These are phyloP conservation scores for Agaricales sp. DNA, from an alignment of 1,284 basidiomycete species.

Conservation along the genomic window DNA sequence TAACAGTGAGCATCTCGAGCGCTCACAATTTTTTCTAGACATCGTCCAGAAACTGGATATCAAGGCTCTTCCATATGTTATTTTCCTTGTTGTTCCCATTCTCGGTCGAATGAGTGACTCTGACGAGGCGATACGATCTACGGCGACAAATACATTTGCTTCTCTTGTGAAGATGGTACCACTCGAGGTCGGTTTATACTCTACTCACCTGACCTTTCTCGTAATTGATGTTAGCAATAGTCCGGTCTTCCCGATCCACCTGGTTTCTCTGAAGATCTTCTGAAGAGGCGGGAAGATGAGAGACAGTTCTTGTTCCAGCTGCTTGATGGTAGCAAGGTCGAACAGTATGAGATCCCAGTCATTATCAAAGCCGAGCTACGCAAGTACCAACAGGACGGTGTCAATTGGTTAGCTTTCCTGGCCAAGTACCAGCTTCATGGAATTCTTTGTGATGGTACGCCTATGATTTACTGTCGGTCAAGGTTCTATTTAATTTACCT, in stretches of 20 bases:
- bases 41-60: slow-evolving; percentile 89
- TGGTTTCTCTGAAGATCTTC: slow-evolving; percentile 84
- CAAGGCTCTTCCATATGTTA: slow-evolving; percentile 93
- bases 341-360: slow-evolving; percentile 84
- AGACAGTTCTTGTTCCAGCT: slow-evolving; percentile 91
- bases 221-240: slow-evolving; percentile 25
- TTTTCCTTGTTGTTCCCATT: slow-evolving; percentile 94
- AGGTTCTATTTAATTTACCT: slow-evolving; percentile 1
- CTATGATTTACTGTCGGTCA: not conserved
- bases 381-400: slow-evolving; percentile 97
- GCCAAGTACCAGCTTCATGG: slow-evolving; percentile 97
- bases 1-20: slow-evolving; percentile 2
- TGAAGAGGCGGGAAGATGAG: slow-evolving; percentile 82
- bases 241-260: slow-evolving; percentile 93
- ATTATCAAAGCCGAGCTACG: slow-evolving; percentile 89
- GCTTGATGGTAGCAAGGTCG: slow-evolving; percentile 90
- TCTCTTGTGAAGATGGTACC: slow-evolving; percentile 99
- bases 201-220: not conserved
- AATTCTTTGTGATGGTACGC: slow-evolving; percentile 91
- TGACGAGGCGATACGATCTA: slow-evolving; percentile 85
- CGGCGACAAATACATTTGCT: slow-evolving; percentile 95
- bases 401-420: slow-evolving; percentile 98
- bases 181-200: slow-evolving; percentile 58
- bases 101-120: slow-evolving; percentile 96
- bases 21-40: slow-evolving; percentile 36